Percentiles rank a stretch among this genome's conserved stretches.
Conservation (phyloP, 805 yeast species). For the Yamadazyma sp. region DNA sequence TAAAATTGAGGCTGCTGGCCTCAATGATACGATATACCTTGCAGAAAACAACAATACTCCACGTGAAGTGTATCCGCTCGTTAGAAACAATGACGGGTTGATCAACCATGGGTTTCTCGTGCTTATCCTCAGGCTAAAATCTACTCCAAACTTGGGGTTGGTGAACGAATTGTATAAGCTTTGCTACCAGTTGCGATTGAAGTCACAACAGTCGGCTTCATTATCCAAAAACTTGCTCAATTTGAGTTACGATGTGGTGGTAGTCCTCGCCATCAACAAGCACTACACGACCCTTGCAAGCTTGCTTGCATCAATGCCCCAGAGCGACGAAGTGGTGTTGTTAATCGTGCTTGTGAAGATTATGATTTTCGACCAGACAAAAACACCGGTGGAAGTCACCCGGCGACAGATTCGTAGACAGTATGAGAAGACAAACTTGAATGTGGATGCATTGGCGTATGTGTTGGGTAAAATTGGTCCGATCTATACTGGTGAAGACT, state of each 20-base stretch:
- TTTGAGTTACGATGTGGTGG: constrained; percentile 34
- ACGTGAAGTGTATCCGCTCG: constrained; percentile 31
- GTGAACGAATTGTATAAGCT: constrained; percentile 47
- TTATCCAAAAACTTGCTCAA: constrained; percentile 23
- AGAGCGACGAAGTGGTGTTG: not conserved
- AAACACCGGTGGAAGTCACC: no score
- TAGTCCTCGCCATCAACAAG: constrained; percentile 29
- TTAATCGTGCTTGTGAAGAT: not conserved
- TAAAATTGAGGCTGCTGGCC: constrained; percentile 35
- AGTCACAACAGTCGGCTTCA: constrained; percentile 10
- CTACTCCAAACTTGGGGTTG: constrained; percentile 41
- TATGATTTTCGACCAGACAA: not conserved
- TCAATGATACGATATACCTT: constrained; percentile 36
- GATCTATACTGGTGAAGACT: no score
- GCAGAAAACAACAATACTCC: constrained; percentile 23
- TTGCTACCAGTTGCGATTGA: constrained; percentile 36
- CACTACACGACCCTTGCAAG: constrained; percentile 28
- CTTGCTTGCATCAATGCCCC: constrained; percentile 22
- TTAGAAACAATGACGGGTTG: constrained; percentile 31
- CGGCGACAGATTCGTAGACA: not conserved
- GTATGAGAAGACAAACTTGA: not conserved
- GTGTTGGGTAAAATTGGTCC: constrained; percentile 12
- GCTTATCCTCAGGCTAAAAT: constrained; percentile 41
- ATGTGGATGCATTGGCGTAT: constrained; percentile 6
- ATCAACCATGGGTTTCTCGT: constrained; percentile 30